Base-by-base conservation (phyloP, 139 green algal species). In the Chlamydomonas asymmetrica region DNA sequence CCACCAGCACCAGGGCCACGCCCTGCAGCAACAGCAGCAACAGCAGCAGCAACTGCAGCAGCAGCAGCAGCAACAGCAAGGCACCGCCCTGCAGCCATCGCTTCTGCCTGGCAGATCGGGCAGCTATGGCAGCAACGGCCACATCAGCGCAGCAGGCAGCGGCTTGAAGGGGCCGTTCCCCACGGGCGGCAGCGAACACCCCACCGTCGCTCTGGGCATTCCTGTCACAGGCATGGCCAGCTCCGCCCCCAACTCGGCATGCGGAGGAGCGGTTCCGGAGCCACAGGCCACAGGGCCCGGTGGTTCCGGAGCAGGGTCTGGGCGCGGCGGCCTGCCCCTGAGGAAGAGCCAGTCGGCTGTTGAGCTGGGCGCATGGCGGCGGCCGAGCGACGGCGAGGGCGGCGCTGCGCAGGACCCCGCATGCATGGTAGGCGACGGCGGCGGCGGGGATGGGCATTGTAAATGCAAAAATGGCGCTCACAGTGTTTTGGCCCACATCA, bases 281-380 rank as follows among this genome's bases (percentile, higher is more conserved):
- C n/a, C n/a, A n/a, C n/a, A n/a, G n/a, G n/a, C n/a, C n/a, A n/a
- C n/a, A n/a, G n/a, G n/a, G n/a, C n/a, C n/a, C n/a, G n/a, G n/a
- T n/a, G n/a, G n/a, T n/a, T n/a, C n/a, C n/a, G n/a, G n/a, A n/a
- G n/a, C n/a, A n/a, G n/a, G n/a, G n/a, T n/a, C n/a, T n/a, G 45
- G 39, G 43, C 4, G 25, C 29, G 56, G 68, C 20, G 78, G 71
- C 31, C 34, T 66, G 43, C 39, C 66, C 29, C 45, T 85, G 63
- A 67, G 80, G 16, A 85, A 82, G 64, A 75, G 64, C 57, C 70
- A 80, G n/a, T 78, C 64, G 27, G 80, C 80, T 2, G 49, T 85
- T 16, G 80, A 85, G 70, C 71, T 85, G 57, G 45, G 64, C 25
- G 54, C 74, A 0, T 85, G 80, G 80, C 13, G 45, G 45, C 45